phyloP scores from a whole-genome alignment of 805 yeast genomes.

The Millerozyma miso region DNA sequence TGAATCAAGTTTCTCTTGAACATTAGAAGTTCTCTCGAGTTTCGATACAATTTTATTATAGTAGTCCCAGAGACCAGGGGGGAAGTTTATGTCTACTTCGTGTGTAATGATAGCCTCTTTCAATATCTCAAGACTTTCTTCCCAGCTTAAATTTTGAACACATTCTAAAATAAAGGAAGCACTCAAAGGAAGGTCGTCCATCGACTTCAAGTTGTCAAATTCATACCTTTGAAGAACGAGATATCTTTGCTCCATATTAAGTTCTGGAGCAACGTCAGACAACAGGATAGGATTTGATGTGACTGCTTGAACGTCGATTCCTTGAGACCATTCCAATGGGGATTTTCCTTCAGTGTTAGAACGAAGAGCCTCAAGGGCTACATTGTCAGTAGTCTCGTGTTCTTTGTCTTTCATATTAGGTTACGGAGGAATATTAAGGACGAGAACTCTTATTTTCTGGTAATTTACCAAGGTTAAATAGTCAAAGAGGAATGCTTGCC shows the following conservation, averaged over 20 bases:
- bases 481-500: too few species aligned
- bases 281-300: constrained; percentile 6
- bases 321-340: constrained; percentile 5
- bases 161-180: constrained; percentile 14
- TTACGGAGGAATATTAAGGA: too few species aligned
- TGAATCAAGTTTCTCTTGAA: background rate
- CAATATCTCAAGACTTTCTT: constrained; percentile 24
- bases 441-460: too few species aligned
- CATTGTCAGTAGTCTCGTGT: background rate
- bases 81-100: constrained; percentile 31
- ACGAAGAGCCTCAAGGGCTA: background rate
- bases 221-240: constrained; percentile 3
- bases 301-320: constrained; percentile 5
- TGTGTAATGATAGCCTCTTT: constrained; percentile 26
- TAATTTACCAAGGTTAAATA: too few species aligned
- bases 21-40: background rate
- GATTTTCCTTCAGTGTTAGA: background rate
- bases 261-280: constrained; percentile 4
- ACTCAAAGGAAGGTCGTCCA: constrained; percentile 3
- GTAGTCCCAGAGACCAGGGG: constrained; percentile 9
- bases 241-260: constrained; percentile 4
- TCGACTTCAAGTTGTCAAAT: constrained; percentile 3
- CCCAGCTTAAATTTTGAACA: constrained; percentile 17
- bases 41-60: constrained; percentile 1
- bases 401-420: too few species aligned